Evolutionary conservation across 768 basidiomycete genomes (phyloP), one percentile per base, ranked within the genome.

Genomic region (Mycena olivaceomarginata): DNA sequence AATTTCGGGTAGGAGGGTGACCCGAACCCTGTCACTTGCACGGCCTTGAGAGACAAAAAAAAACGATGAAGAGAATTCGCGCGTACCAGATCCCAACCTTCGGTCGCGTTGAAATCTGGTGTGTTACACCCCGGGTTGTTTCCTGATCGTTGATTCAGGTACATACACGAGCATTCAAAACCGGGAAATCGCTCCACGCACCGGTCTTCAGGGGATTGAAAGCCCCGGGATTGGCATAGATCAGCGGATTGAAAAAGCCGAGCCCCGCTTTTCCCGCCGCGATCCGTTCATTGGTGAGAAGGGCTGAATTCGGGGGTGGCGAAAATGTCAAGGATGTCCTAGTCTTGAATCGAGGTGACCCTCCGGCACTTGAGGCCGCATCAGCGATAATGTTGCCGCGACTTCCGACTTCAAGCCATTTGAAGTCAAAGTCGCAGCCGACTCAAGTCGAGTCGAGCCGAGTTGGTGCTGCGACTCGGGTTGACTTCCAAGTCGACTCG

Each of bases 241-340:
- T 31, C 31, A 31, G 3, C 31, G 31, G 31, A 31, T 31, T 31
- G 31, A 31, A 3, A 31, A 31, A 65, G n/a, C 71, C 71, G 5
- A 72, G 48, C 0, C 48, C 62, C 12, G 62, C 62, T 11, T 65
- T 64, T 2, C 63, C 63, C 2, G 46, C 71, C 10, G 63, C 62
- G 9, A 72, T 65, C 5, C 71, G 62, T 46, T 72, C 63, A 48
- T 65, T 72, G 12, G 31, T 72, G 39, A 72, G 63, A 13, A 56
- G 48, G 10, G 71, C 71, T 65, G 16, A 6, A 62, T 22, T 39
- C 16, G 16, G 31, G 31, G 31, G 1, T 3, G 31, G 2, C n/a
- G n/a, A 31, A 31, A 7, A 20, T 43, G 10, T 62, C 69, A 7
- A 62, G 0, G 15, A 70, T 62, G 7, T 45, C 31, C 8, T 62